Evolutionary conservation across 225 moss, liverwort and hornwort species (phyloP).

Genomic region (Bryoerythrophyllum caledonicum): DNA sequence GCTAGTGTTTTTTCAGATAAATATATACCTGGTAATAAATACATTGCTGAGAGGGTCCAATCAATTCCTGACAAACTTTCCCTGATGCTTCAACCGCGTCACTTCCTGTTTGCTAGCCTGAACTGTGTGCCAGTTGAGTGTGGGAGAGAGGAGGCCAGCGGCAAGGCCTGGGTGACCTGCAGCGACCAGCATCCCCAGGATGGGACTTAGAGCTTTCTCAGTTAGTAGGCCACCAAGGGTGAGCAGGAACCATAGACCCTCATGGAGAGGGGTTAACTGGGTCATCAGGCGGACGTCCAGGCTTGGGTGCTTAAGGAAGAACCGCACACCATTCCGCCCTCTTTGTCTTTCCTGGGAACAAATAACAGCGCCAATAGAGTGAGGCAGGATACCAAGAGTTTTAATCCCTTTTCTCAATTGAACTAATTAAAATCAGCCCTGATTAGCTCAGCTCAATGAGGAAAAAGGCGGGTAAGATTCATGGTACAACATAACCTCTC

Average conservation of each 20-base stretch:
- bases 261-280: constrained; percentile 79
- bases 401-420: no score
- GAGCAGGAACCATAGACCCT: constrained; percentile 70
- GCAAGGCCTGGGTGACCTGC: constrained; percentile 62
- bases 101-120: constrained; percentile 74
- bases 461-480: no score
- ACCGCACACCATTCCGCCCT: constrained; percentile 77
- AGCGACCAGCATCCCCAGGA: constrained; percentile 45
- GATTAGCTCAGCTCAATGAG: no score
- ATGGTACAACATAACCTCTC: no score
- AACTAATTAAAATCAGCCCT: no score
- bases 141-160: constrained; percentile 64
- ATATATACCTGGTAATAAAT: no score
- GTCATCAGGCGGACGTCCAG: constrained; percentile 79
- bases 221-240: constrained; percentile 70
- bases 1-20: no score
- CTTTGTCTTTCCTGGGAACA: constrained; percentile 75
- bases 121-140: constrained; percentile 82
- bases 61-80: constrained; percentile 26
- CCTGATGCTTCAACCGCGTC: constrained; percentile 56
- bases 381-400: no score
- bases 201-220: constrained; percentile 58
- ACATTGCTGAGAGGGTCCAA: not conserved
- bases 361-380: not conserved
- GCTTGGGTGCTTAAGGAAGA: constrained; percentile 78